These are phyloP conservation scores for Balakata baccata DNA, from an alignment of 345 rosid genomes.

Conservation along the genomic window DNA sequence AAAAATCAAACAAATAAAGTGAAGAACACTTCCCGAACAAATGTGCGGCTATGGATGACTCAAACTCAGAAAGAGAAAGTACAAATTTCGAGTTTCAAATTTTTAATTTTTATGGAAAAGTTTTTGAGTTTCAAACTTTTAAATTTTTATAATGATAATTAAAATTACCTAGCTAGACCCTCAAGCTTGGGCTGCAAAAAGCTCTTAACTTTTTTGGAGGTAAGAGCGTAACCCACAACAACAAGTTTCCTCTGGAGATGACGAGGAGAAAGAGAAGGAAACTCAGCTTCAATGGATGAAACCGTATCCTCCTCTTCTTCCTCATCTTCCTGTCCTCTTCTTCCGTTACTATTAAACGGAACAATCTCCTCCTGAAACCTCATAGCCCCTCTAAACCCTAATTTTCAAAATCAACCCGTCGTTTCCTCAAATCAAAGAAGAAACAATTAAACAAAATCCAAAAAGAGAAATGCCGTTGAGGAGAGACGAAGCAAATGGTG, in stretches of 20 bases:
- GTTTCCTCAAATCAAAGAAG: background rate
- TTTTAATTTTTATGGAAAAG: background rate
- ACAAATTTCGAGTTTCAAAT: background rate
- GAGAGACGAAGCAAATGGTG: too few species aligned
- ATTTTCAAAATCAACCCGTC: background rate
- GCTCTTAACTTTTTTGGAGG: slow-evolving; percentile 76
- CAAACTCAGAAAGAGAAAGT: background rate
- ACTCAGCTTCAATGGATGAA: slow-evolving; percentile 14
- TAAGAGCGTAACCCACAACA: slow-evolving; percentile 80
- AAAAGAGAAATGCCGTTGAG: background rate
- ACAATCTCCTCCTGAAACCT: slow-evolving; percentile 41
- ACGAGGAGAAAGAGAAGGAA: slow-evolving; percentile 16
- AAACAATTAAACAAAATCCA: background rate
- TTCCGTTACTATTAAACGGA: slow-evolving; percentile 17
- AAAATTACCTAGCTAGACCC: slow-evolving; percentile 61
- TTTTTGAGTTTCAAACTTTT: background rate
- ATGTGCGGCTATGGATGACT: background rate
- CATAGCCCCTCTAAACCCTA: slow-evolving; percentile 25
- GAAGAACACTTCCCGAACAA: background rate
- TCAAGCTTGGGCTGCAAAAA: slow-evolving; percentile 71
- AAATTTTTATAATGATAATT: background rate
- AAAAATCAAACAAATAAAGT: slow-evolving; percentile 17
- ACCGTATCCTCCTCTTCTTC: slow-evolving; percentile 18
- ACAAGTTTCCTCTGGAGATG: slow-evolving; percentile 29
- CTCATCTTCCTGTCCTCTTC: background rate